Evolutionary conservation across 2,329 filamentous ascomycete genomes (phyloP).

Genomic region (Eutypella sp.): DNA sequence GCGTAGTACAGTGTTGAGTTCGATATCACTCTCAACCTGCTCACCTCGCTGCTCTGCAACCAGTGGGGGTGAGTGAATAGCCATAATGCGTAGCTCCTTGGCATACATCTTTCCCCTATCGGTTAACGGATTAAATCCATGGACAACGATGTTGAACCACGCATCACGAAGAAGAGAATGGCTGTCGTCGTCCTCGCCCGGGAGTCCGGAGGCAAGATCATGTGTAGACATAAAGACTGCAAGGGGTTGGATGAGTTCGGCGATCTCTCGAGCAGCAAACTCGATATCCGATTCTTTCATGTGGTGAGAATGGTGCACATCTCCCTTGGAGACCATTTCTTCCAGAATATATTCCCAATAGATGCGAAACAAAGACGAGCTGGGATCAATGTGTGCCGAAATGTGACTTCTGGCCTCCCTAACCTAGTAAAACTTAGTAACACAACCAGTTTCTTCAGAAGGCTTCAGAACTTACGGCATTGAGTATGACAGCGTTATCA

Average conservation of each 20-base stretch:
- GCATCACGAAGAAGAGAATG: slow-evolving; percentile 77
- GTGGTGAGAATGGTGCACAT: slow-evolving; percentile 69
- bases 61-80: slow-evolving; percentile 79
- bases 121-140: slow-evolving; percentile 77
- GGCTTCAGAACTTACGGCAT: slow-evolving; percentile 55
- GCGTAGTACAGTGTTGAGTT: slow-evolving; percentile 88
- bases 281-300: slow-evolving; percentile 74
- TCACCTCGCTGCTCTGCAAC: slow-evolving; percentile 83
- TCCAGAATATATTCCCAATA: slow-evolving; percentile 83
- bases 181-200: slow-evolving; percentile 58
- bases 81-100: slow-evolving; percentile 76
- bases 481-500: slow-evolving; percentile 60
- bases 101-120: slow-evolving; percentile 67
- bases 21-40: slow-evolving; percentile 91
- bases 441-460: background rate
- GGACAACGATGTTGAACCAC: slow-evolving; percentile 97
- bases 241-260: slow-evolving; percentile 80
- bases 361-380: slow-evolving; percentile 73
- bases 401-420: slow-evolving; percentile 76
- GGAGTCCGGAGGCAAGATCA: slow-evolving; percentile 45
- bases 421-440: slow-evolving; percentile 39
- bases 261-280: slow-evolving; percentile 80
- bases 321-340: slow-evolving; percentile 83
- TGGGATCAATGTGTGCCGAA: slow-evolving; percentile 60
- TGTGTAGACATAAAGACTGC: slow-evolving; percentile 73